Conservation (phyloP, 345 rosid genomes). For the Dipteronia sinensis region DNA sequence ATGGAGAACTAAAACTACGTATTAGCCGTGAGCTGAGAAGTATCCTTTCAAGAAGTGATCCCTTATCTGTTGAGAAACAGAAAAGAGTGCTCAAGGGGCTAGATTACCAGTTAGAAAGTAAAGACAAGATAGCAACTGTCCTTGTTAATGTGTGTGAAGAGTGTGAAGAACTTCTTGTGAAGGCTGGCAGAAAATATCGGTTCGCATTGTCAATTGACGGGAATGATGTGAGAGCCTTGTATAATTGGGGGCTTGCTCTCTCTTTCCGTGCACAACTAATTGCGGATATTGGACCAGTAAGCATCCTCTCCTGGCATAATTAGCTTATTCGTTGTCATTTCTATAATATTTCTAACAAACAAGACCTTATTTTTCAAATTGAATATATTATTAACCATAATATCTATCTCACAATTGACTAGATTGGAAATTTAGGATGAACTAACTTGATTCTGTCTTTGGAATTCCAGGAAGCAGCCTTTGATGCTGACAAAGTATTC, state of each 20-base stretch:
- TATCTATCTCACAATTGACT: neutral
- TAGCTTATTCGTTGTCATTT: conserved; percentile 4
- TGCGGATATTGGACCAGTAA: conserved; percentile 80
- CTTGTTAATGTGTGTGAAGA: conserved; percentile 63
- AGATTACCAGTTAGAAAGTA: conserved; percentile 24
- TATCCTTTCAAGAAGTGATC: conserved; percentile 40
- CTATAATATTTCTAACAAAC: neutral
- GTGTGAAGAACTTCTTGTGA: conserved; percentile 67
- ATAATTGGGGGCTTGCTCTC: conserved; percentile 81
- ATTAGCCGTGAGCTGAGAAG: conserved; percentile 63
- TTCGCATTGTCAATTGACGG: conserved; percentile 66
- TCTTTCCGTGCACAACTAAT: conserved; percentile 74
- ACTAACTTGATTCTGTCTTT: neutral
- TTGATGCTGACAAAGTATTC: conserved; percentile 73
- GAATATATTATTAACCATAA: neutral
- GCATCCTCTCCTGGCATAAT: conserved; percentile 11
- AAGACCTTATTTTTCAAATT: neutral
- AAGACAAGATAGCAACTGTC: conserved; percentile 45
- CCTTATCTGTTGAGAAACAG: conserved; percentile 27
- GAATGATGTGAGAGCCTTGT: conserved; percentile 59
- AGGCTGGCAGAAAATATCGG: conserved; percentile 68
- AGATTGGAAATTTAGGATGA: neutral
- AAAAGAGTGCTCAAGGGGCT: conserved; percentile 31
- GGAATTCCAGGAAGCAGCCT: conserved; percentile 61
- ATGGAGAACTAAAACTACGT: conserved; percentile 64